These are phyloP conservation scores for Vitis hybrid DNA, from an alignment of 177 flowering plant genomes.

Conservation along the genomic window DNA sequence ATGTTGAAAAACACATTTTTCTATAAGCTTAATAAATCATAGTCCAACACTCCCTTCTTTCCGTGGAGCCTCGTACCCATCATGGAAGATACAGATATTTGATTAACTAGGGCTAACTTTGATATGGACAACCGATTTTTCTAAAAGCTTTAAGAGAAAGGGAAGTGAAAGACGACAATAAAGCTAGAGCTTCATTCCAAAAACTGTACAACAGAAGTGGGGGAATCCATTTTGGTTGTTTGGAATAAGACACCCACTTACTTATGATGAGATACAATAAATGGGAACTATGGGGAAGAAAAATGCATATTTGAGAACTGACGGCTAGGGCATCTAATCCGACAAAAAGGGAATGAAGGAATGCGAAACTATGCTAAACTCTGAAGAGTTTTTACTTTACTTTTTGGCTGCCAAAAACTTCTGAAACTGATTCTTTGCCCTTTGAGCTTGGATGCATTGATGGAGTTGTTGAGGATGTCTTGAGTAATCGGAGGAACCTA, in stretches of 20 bases:
- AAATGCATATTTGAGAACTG: not conserved
- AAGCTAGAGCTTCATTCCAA: conserved; percentile 5
- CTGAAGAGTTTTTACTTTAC: conserved; percentile 14
- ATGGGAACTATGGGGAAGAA: conserved; percentile 1
- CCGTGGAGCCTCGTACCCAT: too few species aligned
- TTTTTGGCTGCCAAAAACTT: conserved; percentile 39
- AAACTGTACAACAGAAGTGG: conserved; percentile 28
- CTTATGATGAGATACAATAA: conserved; percentile 14
- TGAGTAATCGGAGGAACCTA: conserved; percentile 41
- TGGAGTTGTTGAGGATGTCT: conserved; percentile 45
- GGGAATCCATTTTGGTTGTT: conserved; percentile 1
- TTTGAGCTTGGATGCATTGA: conserved; percentile 42
- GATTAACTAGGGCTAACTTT: too few species aligned
- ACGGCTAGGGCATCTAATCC: not conserved
- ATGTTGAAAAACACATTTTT: too few species aligned
- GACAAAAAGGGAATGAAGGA: not conserved
- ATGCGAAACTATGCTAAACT: not conserved
- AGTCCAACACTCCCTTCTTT: too few species aligned
- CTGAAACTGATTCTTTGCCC: conserved; percentile 43
- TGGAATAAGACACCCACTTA: conserved; percentile 23
- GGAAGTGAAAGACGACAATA: not conserved
- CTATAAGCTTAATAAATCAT: too few species aligned
- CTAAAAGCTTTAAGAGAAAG: not conserved
- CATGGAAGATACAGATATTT: too few species aligned
- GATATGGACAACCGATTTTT: too few species aligned